These are phyloP conservation scores for Ambrosia hybrid DNA, from an alignment of 140 eudicot species.

Conservation along the genomic window DNA sequence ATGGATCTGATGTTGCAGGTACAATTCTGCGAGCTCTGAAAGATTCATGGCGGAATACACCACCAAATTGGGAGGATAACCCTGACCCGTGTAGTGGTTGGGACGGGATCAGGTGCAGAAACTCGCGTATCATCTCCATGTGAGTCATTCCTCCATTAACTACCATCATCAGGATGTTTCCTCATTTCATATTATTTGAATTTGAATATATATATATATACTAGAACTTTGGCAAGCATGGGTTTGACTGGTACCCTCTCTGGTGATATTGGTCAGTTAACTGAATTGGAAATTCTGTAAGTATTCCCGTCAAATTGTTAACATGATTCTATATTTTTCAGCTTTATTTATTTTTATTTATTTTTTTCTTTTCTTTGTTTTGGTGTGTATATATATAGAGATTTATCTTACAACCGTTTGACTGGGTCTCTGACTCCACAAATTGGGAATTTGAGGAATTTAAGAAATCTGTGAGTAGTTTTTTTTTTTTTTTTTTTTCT, in stretches of 20 bases:
- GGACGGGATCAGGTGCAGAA: conserved; percentile 74
- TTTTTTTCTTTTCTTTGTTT: conserved; percentile 3
- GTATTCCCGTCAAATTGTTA: conserved; percentile 35
- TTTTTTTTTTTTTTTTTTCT: not conserved
- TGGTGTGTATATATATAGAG: conserved; percentile 40
- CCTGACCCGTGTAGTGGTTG: conserved; percentile 78
- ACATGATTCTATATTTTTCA: conserved; percentile 50
- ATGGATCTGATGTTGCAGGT: conserved; percentile 40
- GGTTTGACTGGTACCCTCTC: conserved; percentile 53
- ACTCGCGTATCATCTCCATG: conserved; percentile 70
- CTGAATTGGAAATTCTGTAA: conserved; percentile 70
- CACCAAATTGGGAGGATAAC: conserved; percentile 70
- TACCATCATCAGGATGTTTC: not conserved
- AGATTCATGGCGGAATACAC: conserved; percentile 57
- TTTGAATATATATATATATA: conserved; percentile 9
- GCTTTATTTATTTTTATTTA: not conserved
- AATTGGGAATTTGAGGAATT: conserved; percentile 59
- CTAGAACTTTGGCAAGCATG: conserved; percentile 67
- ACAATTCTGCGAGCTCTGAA: conserved; percentile 45
- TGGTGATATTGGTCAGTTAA: conserved; percentile 53
- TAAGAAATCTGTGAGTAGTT: conserved; percentile 59
- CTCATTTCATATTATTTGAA: not conserved
- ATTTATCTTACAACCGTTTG: conserved; percentile 76
- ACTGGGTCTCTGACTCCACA: conserved; percentile 57
- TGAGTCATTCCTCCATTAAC: conserved; percentile 29